These are phyloP conservation scores for Ciborinia camelliae DNA, from an alignment of 2,329 filamentous ascomycete species.

Conservation along the genomic window DNA sequence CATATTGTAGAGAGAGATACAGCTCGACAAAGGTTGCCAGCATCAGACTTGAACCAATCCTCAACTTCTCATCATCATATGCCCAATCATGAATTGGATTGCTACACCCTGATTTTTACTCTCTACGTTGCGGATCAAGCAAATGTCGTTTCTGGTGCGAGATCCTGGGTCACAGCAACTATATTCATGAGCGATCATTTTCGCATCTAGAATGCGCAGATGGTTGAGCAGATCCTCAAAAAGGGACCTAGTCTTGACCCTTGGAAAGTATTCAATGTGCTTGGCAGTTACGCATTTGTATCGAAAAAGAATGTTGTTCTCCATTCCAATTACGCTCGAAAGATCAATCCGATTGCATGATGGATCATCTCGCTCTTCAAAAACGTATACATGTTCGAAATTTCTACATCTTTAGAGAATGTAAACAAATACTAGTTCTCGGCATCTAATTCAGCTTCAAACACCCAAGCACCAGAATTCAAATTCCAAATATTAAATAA, in stretches of 20 bases:
- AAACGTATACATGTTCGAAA: too few relatives aligned
- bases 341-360: too few relatives aligned
- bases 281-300: slow-evolving; percentile 22
- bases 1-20: slow-evolving; percentile 11
- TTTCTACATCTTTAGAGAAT: too few relatives aligned
- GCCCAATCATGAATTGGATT: not conserved
- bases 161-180: slow-evolving; percentile 19
- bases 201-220: slow-evolving; percentile 18
- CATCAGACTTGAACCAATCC: too few relatives aligned
- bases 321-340: too few relatives aligned
- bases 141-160: not conserved
- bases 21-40: not conserved
- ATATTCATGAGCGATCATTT: slow-evolving; percentile 18
- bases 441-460: too few relatives aligned
- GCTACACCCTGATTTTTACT: slow-evolving; percentile 17
- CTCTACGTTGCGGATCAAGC: slow-evolving; percentile 18
- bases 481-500: too few relatives aligned
- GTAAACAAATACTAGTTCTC: too few relatives aligned
- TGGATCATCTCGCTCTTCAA: too few relatives aligned
- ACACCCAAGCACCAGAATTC: too few relatives aligned
- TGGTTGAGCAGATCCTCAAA: slow-evolving; percentile 19
- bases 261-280: slow-evolving; percentile 19
- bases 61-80: not conserved
- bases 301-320: not conserved
- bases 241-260: not conserved